Conservation (phyloP, 768 basidiomycete genomes). For the Rhodosporidiobolus sp. region DNA sequence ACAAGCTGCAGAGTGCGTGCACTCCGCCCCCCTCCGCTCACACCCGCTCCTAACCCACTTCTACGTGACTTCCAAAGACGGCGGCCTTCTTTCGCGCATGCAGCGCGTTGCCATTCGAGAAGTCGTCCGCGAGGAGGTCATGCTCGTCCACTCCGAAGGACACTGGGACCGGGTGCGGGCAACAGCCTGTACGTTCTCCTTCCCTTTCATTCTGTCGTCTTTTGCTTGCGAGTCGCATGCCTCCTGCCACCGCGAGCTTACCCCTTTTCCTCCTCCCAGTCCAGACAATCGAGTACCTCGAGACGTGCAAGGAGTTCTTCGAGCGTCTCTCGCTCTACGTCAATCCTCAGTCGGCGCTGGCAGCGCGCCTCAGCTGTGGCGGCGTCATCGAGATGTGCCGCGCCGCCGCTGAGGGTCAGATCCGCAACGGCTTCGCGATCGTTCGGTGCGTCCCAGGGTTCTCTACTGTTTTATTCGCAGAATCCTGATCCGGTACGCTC, state of each 20-base stretch:
- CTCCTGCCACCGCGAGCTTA: not conserved
- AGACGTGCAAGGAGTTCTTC: conserved; percentile 76
- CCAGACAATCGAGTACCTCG: conserved; percentile 38
- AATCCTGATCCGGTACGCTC: too few relatives aligned
- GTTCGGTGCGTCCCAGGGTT: conserved; percentile 69
- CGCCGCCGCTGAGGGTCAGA: conserved; percentile 72
- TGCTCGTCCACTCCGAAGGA: conserved; percentile 84
- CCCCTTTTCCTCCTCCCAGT: not conserved
- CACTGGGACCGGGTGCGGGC: conserved; percentile 88
- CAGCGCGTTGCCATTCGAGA: conserved; percentile 70
- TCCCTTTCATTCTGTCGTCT: fast-evolving
- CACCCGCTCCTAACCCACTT: too few relatives aligned
- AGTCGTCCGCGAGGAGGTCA: conserved; percentile 70
- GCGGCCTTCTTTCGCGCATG: conserved; percentile 67
- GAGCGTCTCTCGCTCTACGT: conserved; percentile 90
- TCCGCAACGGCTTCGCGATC: conserved; percentile 87
- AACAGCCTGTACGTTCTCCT: conserved; percentile 64
- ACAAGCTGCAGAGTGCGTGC: conserved; percentile 55
- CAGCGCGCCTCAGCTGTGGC: conserved; percentile 85
- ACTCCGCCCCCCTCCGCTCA: not conserved
- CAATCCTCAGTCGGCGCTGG: conserved; percentile 73
- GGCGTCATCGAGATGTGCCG: conserved; percentile 88
- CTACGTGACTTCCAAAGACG: conserved; percentile 42
- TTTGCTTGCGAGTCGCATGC: not conserved
- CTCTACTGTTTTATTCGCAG: too few relatives aligned